These are phyloP conservation scores for Geranium brycei DNA, from an alignment of 345 rosid species.

Conservation along the genomic window DNA sequence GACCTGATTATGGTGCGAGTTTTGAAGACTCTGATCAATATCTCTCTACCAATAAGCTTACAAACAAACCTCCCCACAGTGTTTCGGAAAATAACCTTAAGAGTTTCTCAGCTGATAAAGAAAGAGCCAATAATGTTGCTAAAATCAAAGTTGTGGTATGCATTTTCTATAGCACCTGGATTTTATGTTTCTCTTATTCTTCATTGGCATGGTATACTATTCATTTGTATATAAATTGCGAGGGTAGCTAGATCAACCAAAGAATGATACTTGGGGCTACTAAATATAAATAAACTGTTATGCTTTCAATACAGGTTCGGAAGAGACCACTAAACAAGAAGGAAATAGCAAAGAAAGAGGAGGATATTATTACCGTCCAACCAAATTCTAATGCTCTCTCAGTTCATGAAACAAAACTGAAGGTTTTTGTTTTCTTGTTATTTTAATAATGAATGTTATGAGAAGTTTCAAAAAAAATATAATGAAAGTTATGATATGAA, in stretches of 20 bases:
- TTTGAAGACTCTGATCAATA: slow-evolving; percentile 26
- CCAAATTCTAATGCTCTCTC: slow-evolving; percentile 27
- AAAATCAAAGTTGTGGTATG: slow-evolving; percentile 59
- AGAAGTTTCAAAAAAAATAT: too few relatives aligned
- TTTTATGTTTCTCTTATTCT: background rate
- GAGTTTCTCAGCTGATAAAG: slow-evolving; percentile 38
- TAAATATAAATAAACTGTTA: background rate
- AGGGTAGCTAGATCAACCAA: background rate
- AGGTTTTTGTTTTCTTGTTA: slow-evolving; percentile 25
- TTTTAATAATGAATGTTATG: background rate
- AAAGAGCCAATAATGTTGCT: slow-evolving; percentile 38
- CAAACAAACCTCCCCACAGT: slow-evolving; percentile 14
- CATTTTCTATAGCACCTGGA: background rate
- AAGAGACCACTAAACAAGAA: slow-evolving; percentile 48
- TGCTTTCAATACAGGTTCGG: slow-evolving; percentile 33
- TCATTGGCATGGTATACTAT: background rate
- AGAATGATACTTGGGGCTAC: background rate
- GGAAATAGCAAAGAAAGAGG: slow-evolving; percentile 42
- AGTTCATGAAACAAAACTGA: slow-evolving; percentile 46
- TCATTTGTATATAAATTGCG: background rate
- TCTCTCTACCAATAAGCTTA: slow-evolving; percentile 13
- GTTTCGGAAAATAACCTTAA: slow-evolving; percentile 27
- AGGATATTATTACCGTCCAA: slow-evolving; percentile 37
- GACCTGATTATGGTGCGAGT: slow-evolving; percentile 8
- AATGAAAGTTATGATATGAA: too few relatives aligned